phyloP scores from a whole-genome alignment of 177 flowering plant species.

The Vitis hybrid region DNA sequence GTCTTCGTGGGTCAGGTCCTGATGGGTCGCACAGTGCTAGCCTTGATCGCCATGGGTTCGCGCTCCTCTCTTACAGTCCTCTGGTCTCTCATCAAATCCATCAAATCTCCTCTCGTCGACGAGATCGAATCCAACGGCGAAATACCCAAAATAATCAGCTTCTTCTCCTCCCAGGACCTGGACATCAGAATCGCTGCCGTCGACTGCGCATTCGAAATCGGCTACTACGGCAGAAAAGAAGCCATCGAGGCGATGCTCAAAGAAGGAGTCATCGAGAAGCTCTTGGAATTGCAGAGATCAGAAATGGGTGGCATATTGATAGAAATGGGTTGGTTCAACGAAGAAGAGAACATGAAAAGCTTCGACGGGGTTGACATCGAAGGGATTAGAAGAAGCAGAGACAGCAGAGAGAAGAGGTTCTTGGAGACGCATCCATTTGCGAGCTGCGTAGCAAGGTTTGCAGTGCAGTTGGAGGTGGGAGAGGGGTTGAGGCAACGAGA shows the following conservation, averaged over 20 bases:
- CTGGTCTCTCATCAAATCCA: slow-evolving; percentile 51
- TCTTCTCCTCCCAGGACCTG: slow-evolving; percentile 35
- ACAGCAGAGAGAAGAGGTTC: slow-evolving; percentile 25
- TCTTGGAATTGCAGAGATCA: slow-evolving; percentile 75
- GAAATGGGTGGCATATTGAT: slow-evolving; percentile 64
- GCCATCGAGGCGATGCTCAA: slow-evolving; percentile 79
- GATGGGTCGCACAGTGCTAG: slow-evolving; percentile 54
- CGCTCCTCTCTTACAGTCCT: slow-evolving; percentile 51
- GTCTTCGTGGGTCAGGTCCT: slow-evolving; percentile 83
- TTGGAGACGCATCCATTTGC: slow-evolving; percentile 64
- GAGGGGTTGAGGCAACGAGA: slow-evolving; percentile 93
- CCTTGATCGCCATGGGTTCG: slow-evolving; percentile 50
- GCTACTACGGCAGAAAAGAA: slow-evolving; percentile 84
- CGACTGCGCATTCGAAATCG: slow-evolving; percentile 77
- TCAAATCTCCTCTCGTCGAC: slow-evolving; percentile 83
- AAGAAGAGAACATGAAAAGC: slow-evolving; percentile 14
- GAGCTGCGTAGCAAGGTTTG: slow-evolving; percentile 86
- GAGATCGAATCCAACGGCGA: slow-evolving; percentile 57
- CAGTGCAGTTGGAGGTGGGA: slow-evolving; percentile 88
- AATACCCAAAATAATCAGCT: slow-evolving; percentile 51
- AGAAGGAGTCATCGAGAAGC: slow-evolving; percentile 57
- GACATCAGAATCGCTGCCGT: slow-evolving; percentile 35
- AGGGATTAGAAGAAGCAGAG: slow-evolving; percentile 15
- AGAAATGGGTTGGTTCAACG: slow-evolving; percentile 37
- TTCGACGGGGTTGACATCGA: slow-evolving; percentile 1